phyloP scores from a whole-genome alignment of 2,329 filamentous ascomycete species.

The Ophiosphaerella korrae region DNA sequence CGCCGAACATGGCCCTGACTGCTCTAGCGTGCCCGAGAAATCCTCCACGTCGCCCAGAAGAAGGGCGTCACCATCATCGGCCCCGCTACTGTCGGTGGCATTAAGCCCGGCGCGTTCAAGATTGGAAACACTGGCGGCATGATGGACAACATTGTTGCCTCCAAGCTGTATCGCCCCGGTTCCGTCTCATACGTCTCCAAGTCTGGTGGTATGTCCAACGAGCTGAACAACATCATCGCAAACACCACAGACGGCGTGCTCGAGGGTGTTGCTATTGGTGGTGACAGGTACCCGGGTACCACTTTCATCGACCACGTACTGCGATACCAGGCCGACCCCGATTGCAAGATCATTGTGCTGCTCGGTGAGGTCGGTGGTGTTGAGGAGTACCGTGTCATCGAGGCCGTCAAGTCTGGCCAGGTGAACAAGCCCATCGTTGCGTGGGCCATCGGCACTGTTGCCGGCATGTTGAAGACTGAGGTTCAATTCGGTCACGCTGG shows the following conservation, averaged over 20 bases:
- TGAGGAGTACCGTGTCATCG: constrained; percentile 99
- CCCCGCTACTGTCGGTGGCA: constrained; percentile 96
- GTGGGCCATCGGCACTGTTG: constrained; percentile 99
- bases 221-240: constrained; percentile 99
- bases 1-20: constrained; percentile 15
- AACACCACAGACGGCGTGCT: constrained; percentile 97
- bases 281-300: constrained; percentile 97
- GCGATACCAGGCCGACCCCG: constrained; percentile 92
- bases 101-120: constrained; percentile 99
- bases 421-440: constrained; percentile 99
- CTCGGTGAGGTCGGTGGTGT: constrained; percentile 99
- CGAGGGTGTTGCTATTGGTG: constrained; percentile 98
- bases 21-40: constrained; percentile 87
- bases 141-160: constrained; percentile 99
- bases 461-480: constrained; percentile 99
- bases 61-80: constrained; percentile 99
- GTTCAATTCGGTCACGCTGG: constrained; percentile 99
- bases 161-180: constrained; percentile 99
- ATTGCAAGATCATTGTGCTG: constrained; percentile 95
- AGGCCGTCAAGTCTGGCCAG: constrained; percentile 89
- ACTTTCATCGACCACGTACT: constrained; percentile 99
- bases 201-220: constrained; percentile 99
- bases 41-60: constrained; percentile 93
- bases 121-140: constrained; percentile 99
- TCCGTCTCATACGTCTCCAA: constrained; percentile 99